Conservation (phyloP, 441 rosid species). For the Adansonia grandidieri region DNA sequence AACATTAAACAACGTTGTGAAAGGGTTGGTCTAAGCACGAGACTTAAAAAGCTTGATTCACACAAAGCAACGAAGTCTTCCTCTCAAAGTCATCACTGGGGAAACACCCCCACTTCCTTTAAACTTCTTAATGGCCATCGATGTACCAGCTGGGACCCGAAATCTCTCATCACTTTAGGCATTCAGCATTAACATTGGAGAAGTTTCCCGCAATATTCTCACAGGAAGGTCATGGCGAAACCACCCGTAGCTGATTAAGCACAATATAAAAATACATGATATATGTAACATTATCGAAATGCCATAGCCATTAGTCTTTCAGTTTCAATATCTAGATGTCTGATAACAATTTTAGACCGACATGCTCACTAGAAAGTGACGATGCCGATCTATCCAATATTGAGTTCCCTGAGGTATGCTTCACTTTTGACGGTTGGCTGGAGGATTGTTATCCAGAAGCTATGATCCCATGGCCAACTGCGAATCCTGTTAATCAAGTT, state of each 20-base stretch:
- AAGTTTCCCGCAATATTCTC: slow-evolving; percentile 47
- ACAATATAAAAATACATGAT: neutral
- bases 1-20: slow-evolving; percentile 14
- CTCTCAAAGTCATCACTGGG: slow-evolving; percentile 35
- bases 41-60: slow-evolving; percentile 20
- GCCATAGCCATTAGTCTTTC: neutral
- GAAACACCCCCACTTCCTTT: slow-evolving; percentile 28
- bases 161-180: neutral
- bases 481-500: slow-evolving; percentile 44
- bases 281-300: neutral
- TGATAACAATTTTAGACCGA: slow-evolving; percentile 20
- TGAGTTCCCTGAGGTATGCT: slow-evolving; percentile 49
- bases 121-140: neutral
- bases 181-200: slow-evolving; percentile 33
- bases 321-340: slow-evolving; percentile 26
- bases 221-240: slow-evolving; percentile 41
- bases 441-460: slow-evolving; percentile 49
- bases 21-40: slow-evolving; percentile 33
- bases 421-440: slow-evolving; percentile 56
- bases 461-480: slow-evolving; percentile 32
- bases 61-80: slow-evolving; percentile 27
- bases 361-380: slow-evolving; percentile 39
- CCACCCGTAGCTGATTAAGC: slow-evolving; percentile 28
- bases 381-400: slow-evolving; percentile 38
- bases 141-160: slow-evolving; percentile 2